Evolutionary conservation across 2,329 filamentous ascomycete genomes (phyloP), one percentile per base, ranked within the genome.

Genomic region (Stagonosporopsis chrysanthemi): DNA sequence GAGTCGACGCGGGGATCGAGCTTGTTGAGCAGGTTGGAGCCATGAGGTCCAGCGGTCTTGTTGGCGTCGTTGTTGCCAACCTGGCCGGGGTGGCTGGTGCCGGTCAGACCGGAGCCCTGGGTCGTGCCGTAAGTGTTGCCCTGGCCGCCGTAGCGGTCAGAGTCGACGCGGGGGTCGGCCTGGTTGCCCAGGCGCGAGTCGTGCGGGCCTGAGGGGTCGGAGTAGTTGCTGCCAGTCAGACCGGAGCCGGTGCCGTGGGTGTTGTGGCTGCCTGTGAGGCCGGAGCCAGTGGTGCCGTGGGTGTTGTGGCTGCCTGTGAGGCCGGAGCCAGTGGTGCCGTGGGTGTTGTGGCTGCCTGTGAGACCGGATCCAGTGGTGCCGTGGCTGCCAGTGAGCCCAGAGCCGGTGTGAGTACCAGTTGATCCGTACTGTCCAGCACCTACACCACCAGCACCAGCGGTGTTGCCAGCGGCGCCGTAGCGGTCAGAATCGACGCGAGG

Each of bases 21-120:
- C 64, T 77, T 75, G 67, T 76, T 76, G 35, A 73, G 14, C 26
- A 76, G 6, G 50, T 76, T 58, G 50, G 56, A 65, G 38, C 65
- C 64, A 67, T 77, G 75, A 8, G 73, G 74, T 4, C 75, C 76
- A 49, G 72, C 69, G n/a, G 74, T 76, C 47, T 60, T 50, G 68
- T 72, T 52, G 68, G 68, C 43, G 47, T 64, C 62, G 23, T 59
- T 49, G 41, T 57, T 63, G 22, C 65, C 62, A 43, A 64, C 59
- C 5, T 62, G 54, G 31, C 47, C 53, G 46, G 56, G 58, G 43
- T 63, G 55, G 43, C 54, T 58, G 39, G 47, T 58, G 23, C 61
- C 62, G 9, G 59, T 57, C 26, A 61, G 36, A 14, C 50, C 57
- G 28, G 51, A 39, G 49, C 58, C 44, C 35, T 61, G 50, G 28